Conservation (phyloP, 768 basidiomycete genomes). For the Galerina marginata region DNA sequence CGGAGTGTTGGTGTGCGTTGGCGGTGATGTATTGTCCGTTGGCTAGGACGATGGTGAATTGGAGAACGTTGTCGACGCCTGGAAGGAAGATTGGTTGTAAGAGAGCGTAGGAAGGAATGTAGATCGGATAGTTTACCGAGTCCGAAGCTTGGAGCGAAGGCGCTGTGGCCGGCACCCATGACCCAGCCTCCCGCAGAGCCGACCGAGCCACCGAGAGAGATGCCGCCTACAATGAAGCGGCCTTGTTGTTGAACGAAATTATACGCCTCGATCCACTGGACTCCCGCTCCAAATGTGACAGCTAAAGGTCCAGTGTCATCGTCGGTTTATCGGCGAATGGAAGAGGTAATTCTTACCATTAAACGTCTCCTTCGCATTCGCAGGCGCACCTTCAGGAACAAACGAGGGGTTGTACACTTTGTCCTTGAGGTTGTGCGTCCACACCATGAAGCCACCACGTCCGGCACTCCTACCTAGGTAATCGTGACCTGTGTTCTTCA, state of each 20-base stretch:
- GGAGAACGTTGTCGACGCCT: constrained; percentile 54
- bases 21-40: constrained; percentile 43
- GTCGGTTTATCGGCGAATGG: background rate
- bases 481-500: constrained; percentile 49
- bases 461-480: constrained; percentile 50
- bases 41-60: constrained; percentile 51
- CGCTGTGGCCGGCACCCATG: constrained; percentile 52
- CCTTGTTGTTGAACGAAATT: constrained; percentile 40
- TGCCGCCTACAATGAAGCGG: constrained; percentile 51
- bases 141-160: constrained; percentile 43
- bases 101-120: background rate
- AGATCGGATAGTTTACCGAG: constrained; percentile 35
- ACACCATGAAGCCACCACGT: constrained; percentile 43
- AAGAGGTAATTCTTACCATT: constrained; percentile 11
- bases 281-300: constrained; percentile 45
- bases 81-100: background rate
- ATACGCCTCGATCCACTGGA: constrained; percentile 53
- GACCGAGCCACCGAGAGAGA: constrained; percentile 42
- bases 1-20: constrained; percentile 44
- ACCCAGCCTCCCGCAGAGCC: constrained; percentile 56
- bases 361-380: constrained; percentile 17
- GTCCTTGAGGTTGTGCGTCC: constrained; percentile 43
- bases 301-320: constrained; percentile 15
- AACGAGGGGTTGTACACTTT: constrained; percentile 34
- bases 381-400: constrained; percentile 37